Evolutionary conservation across 2,329 filamentous ascomycete species (phyloP).

Genomic region (Scedosporium minutisporum): DNA sequence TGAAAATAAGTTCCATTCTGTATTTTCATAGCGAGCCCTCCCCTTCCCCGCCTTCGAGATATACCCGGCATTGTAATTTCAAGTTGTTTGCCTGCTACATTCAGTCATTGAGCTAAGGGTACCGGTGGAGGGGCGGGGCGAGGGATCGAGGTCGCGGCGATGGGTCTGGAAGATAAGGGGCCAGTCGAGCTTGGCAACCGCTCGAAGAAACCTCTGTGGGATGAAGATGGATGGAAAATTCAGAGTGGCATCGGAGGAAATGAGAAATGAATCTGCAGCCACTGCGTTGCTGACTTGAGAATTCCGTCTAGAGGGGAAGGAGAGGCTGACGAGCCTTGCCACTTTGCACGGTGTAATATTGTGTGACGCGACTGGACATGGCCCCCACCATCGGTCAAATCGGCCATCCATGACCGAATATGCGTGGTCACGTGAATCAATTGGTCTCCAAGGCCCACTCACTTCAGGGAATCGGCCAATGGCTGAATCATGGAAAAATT

Average conservation of each 20-base stretch:
- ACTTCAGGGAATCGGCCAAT: not conserved
- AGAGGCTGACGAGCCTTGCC: not conserved
- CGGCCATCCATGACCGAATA: not conserved
- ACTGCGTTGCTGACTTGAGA: too few species aligned
- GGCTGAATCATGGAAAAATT: not conserved
- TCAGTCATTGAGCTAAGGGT: too few species aligned
- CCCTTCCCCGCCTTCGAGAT: not conserved
- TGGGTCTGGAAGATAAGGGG: too few species aligned
- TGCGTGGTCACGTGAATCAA: not conserved
- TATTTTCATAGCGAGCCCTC: not conserved
- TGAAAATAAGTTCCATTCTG: not conserved
- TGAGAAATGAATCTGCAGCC: too few species aligned
- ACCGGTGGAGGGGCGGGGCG: too few species aligned
- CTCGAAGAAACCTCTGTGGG: too few species aligned
- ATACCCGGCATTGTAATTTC: not conserved
- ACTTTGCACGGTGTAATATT: not conserved
- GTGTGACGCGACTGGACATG: not conserved
- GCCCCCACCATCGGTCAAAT: not conserved
- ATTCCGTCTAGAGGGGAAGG: too few species aligned
- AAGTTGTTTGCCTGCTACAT: too few species aligned
- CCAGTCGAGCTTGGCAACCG: too few species aligned
- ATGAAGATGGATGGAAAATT: too few species aligned
- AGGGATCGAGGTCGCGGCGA: too few species aligned
- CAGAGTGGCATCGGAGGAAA: too few species aligned
- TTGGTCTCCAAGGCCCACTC: not conserved